phyloP scores from a whole-genome alignment of 495 filamentous ascomycete genomes.

The Xylaria scruposa region DNA sequence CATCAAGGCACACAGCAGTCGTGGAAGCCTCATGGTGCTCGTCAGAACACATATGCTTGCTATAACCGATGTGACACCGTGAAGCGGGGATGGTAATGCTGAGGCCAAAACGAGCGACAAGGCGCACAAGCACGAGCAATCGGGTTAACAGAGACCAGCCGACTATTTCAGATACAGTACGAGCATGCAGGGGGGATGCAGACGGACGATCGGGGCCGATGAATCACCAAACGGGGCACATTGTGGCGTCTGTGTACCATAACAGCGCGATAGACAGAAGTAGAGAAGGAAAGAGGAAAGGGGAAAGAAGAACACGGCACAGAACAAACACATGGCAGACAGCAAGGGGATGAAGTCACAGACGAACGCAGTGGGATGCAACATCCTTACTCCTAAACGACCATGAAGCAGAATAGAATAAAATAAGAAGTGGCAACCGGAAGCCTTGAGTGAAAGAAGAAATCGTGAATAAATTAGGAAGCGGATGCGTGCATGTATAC shows the following conservation, averaged over 20 bases:
- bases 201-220: background rate
- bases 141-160: background rate
- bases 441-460: background rate
- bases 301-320: background rate
- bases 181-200: background rate
- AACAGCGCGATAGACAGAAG: background rate
- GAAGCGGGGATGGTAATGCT: background rate
- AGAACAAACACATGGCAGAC: background rate
- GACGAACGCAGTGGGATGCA: background rate
- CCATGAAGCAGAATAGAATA: background rate
- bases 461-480: background rate
- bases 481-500: background rate
- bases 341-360: background rate
- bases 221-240: background rate
- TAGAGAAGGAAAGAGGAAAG: background rate
- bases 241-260: background rate
- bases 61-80: constrained; percentile 1
- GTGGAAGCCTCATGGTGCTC: constrained; percentile 16
- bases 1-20: constrained; percentile 26
- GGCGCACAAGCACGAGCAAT: constrained; percentile 5
- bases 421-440: background rate
- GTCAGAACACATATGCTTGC: constrained; percentile 29
- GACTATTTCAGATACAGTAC: background rate
- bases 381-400: background rate
- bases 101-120: constrained; percentile 15